phyloP scores from a whole-genome alignment of 768 basidiomycete genomes.

The Cyathus striatus region DNA sequence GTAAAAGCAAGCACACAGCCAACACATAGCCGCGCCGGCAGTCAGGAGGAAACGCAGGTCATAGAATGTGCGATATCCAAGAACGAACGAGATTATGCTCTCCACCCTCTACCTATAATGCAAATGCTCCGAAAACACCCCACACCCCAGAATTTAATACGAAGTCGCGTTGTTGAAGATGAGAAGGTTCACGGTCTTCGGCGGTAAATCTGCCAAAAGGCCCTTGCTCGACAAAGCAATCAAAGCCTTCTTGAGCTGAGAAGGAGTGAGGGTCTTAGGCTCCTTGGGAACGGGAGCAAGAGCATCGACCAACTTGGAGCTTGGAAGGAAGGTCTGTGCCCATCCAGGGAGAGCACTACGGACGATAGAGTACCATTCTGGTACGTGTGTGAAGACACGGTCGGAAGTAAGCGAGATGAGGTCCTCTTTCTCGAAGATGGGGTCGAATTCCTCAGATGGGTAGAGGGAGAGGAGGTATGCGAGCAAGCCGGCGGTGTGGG shows the following conservation, averaged over 20 bases:
- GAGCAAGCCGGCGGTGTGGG: conserved; percentile 84
- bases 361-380: conserved; percentile 46
- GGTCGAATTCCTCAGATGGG: conserved; percentile 61
- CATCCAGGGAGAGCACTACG: conserved; percentile 55
- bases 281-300: conserved; percentile 36
- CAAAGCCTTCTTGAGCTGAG: conserved; percentile 74
- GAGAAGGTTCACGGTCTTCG: conserved; percentile 61
- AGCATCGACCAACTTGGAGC: conserved; percentile 39
- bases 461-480: conserved; percentile 93
- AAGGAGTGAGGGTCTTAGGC: conserved; percentile 50
- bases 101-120: no score
- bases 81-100: no score
- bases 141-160: no score
- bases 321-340: conserved; percentile 53
- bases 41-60: no score
- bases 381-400: conserved; percentile 19
- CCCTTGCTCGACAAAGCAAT: conserved; percentile 51
- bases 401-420: conserved; percentile 29
- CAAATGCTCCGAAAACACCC: no score
- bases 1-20: no score
- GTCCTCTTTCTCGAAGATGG: conserved; percentile 31
- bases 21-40: no score
- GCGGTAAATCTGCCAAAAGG: conserved; percentile 44
- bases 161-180: conserved; percentile 85
- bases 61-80: no score